Conservation (phyloP, 2,329 filamentous ascomycete genomes). For the Exophiala mesophila region DNA sequence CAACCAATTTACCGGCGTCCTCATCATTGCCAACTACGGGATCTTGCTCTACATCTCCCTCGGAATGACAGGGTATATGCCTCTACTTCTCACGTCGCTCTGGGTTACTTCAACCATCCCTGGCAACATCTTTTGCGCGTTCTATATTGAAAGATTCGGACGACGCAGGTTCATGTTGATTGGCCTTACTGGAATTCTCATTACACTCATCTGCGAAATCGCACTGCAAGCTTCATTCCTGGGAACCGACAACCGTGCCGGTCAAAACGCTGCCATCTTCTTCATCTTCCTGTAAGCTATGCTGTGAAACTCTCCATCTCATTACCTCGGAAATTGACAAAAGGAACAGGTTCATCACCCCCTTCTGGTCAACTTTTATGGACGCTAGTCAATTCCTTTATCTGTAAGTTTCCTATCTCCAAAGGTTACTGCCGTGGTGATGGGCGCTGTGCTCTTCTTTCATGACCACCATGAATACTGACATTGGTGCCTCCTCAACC, state of each 20-base stretch:
- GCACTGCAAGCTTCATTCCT: constrained; percentile 34
- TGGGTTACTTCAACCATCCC: constrained; percentile 41
- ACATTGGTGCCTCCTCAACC: not conserved
- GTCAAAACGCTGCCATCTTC: constrained; percentile 36
- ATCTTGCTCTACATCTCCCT: constrained; percentile 37
- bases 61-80: constrained; percentile 35
- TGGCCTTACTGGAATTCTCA: constrained; percentile 38
- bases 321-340: too few species aligned
- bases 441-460: too few species aligned
- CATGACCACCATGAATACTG: too few species aligned
- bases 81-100: constrained; percentile 41
- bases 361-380: constrained; percentile 28
- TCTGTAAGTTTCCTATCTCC: constrained; percentile 40
- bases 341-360: constrained; percentile 14
- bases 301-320: too few species aligned
- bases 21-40: constrained; percentile 38
- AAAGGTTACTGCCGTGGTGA: too few species aligned
- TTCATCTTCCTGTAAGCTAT: constrained; percentile 41
- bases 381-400: constrained; percentile 47
- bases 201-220: constrained; percentile 38
- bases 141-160: constrained; percentile 38
- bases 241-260: constrained; percentile 32
- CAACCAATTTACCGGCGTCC: constrained; percentile 34
- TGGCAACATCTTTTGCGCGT: constrained; percentile 39
- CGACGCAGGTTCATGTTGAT: constrained; percentile 40